These are phyloP conservation scores for Pythium graminicola DNA, from an alignment of 352 stramenopile species.

Conservation along the genomic window DNA sequence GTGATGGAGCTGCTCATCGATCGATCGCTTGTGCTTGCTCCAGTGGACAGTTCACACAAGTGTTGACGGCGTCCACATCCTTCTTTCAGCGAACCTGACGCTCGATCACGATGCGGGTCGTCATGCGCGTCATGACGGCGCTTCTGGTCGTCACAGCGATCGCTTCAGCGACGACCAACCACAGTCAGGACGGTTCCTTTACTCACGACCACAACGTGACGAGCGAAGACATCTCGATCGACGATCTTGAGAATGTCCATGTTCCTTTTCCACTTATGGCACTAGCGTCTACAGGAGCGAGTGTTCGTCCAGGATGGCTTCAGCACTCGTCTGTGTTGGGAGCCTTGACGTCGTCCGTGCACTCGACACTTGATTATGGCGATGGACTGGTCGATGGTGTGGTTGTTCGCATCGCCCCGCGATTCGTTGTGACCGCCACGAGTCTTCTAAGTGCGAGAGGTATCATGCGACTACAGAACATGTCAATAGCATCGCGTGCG, in stretches of 20 bases:
- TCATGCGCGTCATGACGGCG: too few species aligned
- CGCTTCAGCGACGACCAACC: not conserved
- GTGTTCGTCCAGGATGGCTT: constrained; percentile 4
- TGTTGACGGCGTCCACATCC: too few species aligned
- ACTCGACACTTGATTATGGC: not conserved
- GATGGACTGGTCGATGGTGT: constrained; percentile 19
- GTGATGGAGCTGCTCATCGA: too few species aligned
- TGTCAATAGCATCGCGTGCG: not conserved
- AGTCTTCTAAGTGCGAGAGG: constrained; percentile 6
- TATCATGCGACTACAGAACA: constrained; percentile 1
- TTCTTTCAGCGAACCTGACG: too few species aligned
- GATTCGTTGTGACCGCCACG: constrained; percentile 13
- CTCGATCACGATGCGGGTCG: too few species aligned
- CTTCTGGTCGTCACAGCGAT: not conserved
- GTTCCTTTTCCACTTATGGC: too few species aligned
- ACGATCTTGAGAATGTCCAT: not conserved
- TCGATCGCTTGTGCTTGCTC: too few species aligned
- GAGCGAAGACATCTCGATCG: not conserved
- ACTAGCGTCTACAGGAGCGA: not conserved
- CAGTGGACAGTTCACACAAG: too few species aligned
- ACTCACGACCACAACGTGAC: not conserved
- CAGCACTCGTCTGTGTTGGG: constrained; percentile 1
- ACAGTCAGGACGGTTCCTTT: not conserved
- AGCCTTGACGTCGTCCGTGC: constrained; percentile 5
- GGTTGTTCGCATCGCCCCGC: constrained; percentile 15